Conservation (phyloP, 331 rosid species). For the Stylosanthes scabra region DNA sequence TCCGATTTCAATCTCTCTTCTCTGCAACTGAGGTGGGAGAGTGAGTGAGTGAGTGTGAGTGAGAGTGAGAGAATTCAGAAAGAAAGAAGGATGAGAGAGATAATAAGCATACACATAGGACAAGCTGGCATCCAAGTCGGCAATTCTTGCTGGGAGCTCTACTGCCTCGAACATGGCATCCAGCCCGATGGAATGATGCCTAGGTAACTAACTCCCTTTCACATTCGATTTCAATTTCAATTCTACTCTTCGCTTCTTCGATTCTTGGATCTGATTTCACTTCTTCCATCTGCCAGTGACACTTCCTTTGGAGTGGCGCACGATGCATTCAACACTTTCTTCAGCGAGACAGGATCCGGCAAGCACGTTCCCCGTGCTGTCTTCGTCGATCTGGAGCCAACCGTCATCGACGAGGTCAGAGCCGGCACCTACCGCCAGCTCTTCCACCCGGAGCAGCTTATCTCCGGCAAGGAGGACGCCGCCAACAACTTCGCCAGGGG, state of each 20-base stretch:
- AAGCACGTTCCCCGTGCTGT: conserved; percentile 97
- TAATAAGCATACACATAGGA: conserved; percentile 96
- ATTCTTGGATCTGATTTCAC: too few species aligned
- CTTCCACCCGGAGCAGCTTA: conserved; percentile 96
- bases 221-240: not conserved
- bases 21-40: too few species aligned
- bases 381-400: conserved; percentile 94
- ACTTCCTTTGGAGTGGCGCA: conserved; percentile 73
- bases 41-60: too few species aligned
- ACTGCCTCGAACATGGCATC: conserved; percentile 98
- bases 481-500: conserved; percentile 99
- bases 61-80: too few species aligned
- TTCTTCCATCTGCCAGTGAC: conserved; percentile 50
- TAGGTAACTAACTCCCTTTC: conserved; percentile 45
- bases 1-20: not conserved
- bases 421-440: conserved; percentile 88
- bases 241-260: too few species aligned
- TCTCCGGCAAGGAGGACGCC: conserved; percentile 98
- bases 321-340: conserved; percentile 98
- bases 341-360: conserved; percentile 96
- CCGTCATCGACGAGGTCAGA: conserved; percentile 95
- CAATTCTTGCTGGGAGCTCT: conserved; percentile 98
- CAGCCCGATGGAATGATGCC: conserved; percentile 96
- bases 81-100: conserved; percentile 62
- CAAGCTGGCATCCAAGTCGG: conserved; percentile 99